Evolutionary conservation across 768 basidiomycete species (phyloP).

Genomic region (Amanita brunnescens): DNA sequence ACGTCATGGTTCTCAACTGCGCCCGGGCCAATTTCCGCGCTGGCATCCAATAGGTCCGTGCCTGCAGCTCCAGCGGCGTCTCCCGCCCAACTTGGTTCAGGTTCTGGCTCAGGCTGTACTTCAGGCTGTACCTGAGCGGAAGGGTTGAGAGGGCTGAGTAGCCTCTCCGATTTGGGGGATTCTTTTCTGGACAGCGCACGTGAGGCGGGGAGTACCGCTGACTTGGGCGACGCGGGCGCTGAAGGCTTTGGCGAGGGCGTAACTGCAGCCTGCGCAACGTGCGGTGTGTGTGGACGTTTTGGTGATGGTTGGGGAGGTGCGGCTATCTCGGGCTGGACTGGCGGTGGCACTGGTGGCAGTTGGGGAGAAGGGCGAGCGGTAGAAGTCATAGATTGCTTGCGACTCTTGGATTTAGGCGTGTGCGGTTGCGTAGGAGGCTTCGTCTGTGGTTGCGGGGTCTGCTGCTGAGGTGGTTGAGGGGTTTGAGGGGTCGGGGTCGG

Average conservation of each 20-base stretch:
- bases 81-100: slow-evolving; percentile 12
- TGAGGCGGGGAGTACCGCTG: not conserved
- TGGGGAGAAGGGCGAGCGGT: not conserved
- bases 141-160: slow-evolving; percentile 27
- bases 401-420: slow-evolving; percentile 2
- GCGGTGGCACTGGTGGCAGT: not conserved
- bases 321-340: not conserved
- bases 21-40: not conserved
- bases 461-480: not conserved
- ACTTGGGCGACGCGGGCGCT: not conserved
- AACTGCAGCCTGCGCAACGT: not conserved
- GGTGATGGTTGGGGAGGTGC: not conserved
- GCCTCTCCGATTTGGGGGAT: slow-evolving; percentile 18
- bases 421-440: not conserved
- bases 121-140: slow-evolving; percentile 16
- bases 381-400: not conserved
- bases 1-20: not conserved
- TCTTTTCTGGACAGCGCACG: slow-evolving; percentile 13
- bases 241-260: slow-evolving; percentile 1
- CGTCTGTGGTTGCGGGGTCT: not conserved
- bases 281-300: not conserved
- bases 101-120: not conserved
- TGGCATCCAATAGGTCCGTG: not conserved
- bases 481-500: slow-evolving; percentile 11
- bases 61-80: not conserved